Evolutionary conservation across 192 early-diverging fungal genomes (phyloP), one percentile per base, ranked within the genome.

Genomic region (Coemansia sp.): DNA sequence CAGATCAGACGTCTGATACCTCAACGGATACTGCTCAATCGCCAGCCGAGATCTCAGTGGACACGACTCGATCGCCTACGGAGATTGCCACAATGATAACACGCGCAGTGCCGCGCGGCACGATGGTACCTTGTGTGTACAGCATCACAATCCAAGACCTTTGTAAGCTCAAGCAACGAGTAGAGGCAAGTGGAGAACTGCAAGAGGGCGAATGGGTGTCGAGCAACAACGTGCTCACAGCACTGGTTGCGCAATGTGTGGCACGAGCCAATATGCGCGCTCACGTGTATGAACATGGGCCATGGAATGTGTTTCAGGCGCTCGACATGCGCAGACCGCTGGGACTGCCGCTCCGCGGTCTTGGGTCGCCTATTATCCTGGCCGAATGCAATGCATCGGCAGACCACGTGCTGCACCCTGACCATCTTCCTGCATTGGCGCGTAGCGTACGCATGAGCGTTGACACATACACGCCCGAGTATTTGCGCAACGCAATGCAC

Each of bases 271-370:
- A 73, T 38, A 73, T 57, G 7, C 57, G 66, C 1, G 59, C 53
- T 4, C 57, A 60, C 12, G 49, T 61, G 17, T 79, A 73, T 38
- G 76, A 72, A 9, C 22, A 37, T 2, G 70, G 70, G 25, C 52
- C 59, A 41, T 79, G 76, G 76, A 73, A 64, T 2, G 32, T 79
- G 12, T 79, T 73, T 56, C 76, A 79, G 51, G 22, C 76, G 0
- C 57, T 79, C 24, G 76, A 79, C n/a, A 79, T 79, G 76, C 66
- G 76, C 9, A 66, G 66, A 2, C 60, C 70, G 0, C 64, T 79
- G 14, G 67, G 62, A 0, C 51, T 73, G 32, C 49, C 76, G 1
- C 15, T 47, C 4, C 59, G 47, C 15, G 76, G 76, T 1, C 76
- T 79, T 0, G 76, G 76, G 8, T 79, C 76, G 15, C 76, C 76